phyloP scores from a whole-genome alignment of 1,284 basidiomycete genomes.

The Porodaedalea pini region DNA sequence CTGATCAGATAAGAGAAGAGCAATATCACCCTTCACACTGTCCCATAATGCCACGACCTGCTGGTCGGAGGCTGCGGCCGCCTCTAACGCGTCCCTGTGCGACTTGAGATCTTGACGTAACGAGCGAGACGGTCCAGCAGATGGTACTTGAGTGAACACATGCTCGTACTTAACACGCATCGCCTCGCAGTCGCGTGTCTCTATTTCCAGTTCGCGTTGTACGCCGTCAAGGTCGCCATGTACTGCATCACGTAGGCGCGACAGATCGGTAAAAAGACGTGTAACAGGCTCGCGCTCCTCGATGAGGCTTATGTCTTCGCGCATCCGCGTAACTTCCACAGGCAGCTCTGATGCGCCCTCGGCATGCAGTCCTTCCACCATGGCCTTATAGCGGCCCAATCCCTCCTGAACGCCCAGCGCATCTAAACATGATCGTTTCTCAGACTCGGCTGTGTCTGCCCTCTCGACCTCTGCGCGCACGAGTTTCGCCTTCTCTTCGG shows the following conservation, averaged over 20 bases:
- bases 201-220: slow-evolving; percentile 66
- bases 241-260: slow-evolving; percentile 58
- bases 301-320: slow-evolving; percentile 68
- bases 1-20: slow-evolving; percentile 58
- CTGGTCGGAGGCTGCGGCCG: slow-evolving; percentile 76
- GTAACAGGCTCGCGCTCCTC: slow-evolving; percentile 68
- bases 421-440: slow-evolving; percentile 79
- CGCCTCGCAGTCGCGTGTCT: slow-evolving; percentile 80
- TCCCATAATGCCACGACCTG: slow-evolving; percentile 79
- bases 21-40: slow-evolving; percentile 64
- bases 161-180: slow-evolving; percentile 86
- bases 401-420: slow-evolving; percentile 78
- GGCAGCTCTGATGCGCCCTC: slow-evolving; percentile 64
- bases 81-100: slow-evolving; percentile 71
- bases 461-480: slow-evolving; percentile 88
- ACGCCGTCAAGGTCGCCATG: slow-evolving; percentile 59
- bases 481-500: slow-evolving; percentile 98
- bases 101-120: slow-evolving; percentile 80
- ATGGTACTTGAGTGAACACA: slow-evolving; percentile 87
- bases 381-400: slow-evolving; percentile 72
- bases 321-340: slow-evolving; percentile 70
- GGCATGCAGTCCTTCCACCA: slow-evolving; percentile 70
- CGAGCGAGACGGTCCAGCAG: slow-evolving; percentile 66
- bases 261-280: slow-evolving; percentile 58
- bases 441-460: slow-evolving; percentile 79